Percentiles rank a stretch among this genome's conserved stretches.
phyloP scores from a whole-genome alignment of 2,329 filamentous ascomycete species.

The Diaporthe caulivora region DNA sequence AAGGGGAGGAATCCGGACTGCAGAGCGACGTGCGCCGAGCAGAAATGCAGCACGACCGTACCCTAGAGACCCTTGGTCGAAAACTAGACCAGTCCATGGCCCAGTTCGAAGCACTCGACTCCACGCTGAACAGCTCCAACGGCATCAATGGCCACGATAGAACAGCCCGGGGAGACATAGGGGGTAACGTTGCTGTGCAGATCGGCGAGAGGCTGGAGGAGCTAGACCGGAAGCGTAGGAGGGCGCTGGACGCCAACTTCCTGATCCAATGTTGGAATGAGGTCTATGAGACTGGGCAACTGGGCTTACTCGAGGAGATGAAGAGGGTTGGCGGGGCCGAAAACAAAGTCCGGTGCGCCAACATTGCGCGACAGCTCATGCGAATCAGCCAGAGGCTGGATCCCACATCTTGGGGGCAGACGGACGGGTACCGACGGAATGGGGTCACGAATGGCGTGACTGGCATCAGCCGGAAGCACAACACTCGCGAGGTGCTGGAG shows the following conservation, averaged over 20 bases:
- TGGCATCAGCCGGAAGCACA: slow-evolving; percentile 61
- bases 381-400: slow-evolving; percentile 94
- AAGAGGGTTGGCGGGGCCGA: slow-evolving; percentile 86
- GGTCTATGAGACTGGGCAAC: slow-evolving; percentile 88
- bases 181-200: slow-evolving; percentile 91
- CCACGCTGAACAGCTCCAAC: slow-evolving; percentile 77
- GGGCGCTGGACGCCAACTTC: slow-evolving; percentile 94
- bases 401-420: slow-evolving; percentile 76
- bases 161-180: slow-evolving; percentile 65
- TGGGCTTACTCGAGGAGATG: slow-evolving; percentile 90
- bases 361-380: slow-evolving; percentile 93
- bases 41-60: slow-evolving; percentile 92
- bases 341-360: slow-evolving; percentile 92
- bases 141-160: slow-evolving; percentile 57
- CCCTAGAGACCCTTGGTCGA: slow-evolving; percentile 85
- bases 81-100: slow-evolving; percentile 94
- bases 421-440: slow-evolving; percentile 66
- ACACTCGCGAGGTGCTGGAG: slow-evolving; percentile 91
- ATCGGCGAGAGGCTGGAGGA: slow-evolving; percentile 96
- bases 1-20: slow-evolving; percentile 90
- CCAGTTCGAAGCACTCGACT: slow-evolving; percentile 90
- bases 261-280: slow-evolving; percentile 97
- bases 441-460: slow-evolving; percentile 63
- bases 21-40: slow-evolving; percentile 90
- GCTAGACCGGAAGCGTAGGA: slow-evolving; percentile 88